Conservation (phyloP, 2,329 filamentous ascomycete genomes). For the Ophiocordyceps camponoti-floridani region DNA sequence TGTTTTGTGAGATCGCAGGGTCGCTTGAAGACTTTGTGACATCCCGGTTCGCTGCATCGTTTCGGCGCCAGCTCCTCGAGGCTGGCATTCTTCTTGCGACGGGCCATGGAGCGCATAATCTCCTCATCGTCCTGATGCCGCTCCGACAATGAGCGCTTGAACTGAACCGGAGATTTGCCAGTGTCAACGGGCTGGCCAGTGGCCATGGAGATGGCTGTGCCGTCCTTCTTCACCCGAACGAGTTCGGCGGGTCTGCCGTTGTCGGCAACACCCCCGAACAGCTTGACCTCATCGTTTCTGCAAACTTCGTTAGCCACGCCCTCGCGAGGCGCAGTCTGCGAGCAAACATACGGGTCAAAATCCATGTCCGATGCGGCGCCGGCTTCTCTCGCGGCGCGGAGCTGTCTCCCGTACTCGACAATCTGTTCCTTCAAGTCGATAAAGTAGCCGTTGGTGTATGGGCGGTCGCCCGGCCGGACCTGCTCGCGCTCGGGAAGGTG, state of each 20-base stretch:
- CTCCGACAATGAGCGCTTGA: slow-evolving; percentile 51
- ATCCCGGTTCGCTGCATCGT: slow-evolving; percentile 56
- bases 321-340: too few species aligned
- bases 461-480: slow-evolving; percentile 65
- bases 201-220: slow-evolving; percentile 61
- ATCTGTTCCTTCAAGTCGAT: slow-evolving; percentile 93
- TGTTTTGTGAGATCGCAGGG: slow-evolving; percentile 97
- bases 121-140: slow-evolving; percentile 64
- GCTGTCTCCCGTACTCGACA: slow-evolving; percentile 69
- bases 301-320: slow-evolving; percentile 10
- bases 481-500: slow-evolving; percentile 75
- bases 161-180: slow-evolving; percentile 29
- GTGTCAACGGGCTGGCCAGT: slow-evolving; percentile 47
- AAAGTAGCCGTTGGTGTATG: slow-evolving; percentile 93
- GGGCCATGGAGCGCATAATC: slow-evolving; percentile 82
- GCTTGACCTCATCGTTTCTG: slow-evolving; percentile 49
- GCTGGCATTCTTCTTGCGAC: slow-evolving; percentile 81
- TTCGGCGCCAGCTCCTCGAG: slow-evolving; percentile 69
- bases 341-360: slow-evolving; percentile 32
- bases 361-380: slow-evolving; percentile 38
- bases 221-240: slow-evolving; percentile 64
- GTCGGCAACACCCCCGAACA: slow-evolving; percentile 64
- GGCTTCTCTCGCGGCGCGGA: slow-evolving; percentile 54
- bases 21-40: slow-evolving; percentile 85
- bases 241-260: slow-evolving; percentile 74